Percentiles rank a stretch among this genome's conserved stretches.
phyloP scores from a whole-genome alignment of 345 rosid species.

The Populus pruinosa region DNA sequence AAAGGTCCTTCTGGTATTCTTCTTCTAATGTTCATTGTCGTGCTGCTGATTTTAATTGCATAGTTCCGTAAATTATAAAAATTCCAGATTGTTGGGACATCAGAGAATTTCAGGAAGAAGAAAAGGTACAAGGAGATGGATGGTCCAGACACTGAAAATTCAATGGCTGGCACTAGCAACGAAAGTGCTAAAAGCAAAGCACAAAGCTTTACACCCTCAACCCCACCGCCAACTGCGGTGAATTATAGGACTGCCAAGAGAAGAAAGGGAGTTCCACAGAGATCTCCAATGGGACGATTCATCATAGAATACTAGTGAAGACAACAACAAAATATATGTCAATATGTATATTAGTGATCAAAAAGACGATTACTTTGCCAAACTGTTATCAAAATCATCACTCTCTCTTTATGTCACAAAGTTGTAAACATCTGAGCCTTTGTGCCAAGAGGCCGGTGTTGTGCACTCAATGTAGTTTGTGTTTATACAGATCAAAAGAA shows the following conservation, averaged over 20 bases:
- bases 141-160: conserved; percentile 29
- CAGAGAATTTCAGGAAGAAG: conserved; percentile 49
- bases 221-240: conserved; percentile 27
- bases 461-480: not conserved
- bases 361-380: not conserved
- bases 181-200: conserved; percentile 3
- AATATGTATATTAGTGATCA: not conserved
- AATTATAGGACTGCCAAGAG: conserved; percentile 24
- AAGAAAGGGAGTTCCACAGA: conserved; percentile 33
- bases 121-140: conserved; percentile 11
- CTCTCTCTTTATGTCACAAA: not conserved
- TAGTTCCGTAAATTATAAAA: not conserved
- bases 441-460: conserved; percentile 18
- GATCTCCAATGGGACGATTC: conserved; percentile 33
- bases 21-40: too few species aligned
- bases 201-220: conserved; percentile 26
- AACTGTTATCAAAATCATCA: not conserved
- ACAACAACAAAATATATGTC: not conserved
- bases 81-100: conserved; percentile 63
- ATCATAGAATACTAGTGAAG: conserved; percentile 14
- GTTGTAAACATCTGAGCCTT: conserved; percentile 14
- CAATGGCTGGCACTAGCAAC: conserved; percentile 12
- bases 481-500: conserved; percentile 1
- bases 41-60: too few species aligned
- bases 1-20: too few species aligned